These are phyloP conservation scores for Fusarium marasasianum DNA, from an alignment of 2,329 filamentous ascomycete genomes.

Conservation along the genomic window DNA sequence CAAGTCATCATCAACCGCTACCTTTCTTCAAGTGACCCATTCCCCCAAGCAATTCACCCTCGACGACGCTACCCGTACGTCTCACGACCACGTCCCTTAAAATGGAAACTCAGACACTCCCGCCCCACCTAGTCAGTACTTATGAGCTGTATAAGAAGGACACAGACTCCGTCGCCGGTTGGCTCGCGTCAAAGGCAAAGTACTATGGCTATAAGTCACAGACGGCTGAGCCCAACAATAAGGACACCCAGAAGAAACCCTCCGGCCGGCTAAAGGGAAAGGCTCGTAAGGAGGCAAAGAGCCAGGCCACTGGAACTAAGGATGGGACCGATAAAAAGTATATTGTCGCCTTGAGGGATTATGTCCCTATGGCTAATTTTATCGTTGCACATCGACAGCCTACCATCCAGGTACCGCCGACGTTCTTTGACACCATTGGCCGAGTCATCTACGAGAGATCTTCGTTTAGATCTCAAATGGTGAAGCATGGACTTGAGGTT, in stretches of 20 bases:
- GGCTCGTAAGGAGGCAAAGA: background rate
- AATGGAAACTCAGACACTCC: too few relatives aligned
- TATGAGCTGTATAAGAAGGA: background rate
- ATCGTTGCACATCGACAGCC: background rate
- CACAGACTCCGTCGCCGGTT: background rate
- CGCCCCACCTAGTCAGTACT: background rate
- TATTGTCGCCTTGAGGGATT: background rate
- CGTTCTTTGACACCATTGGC: background rate
- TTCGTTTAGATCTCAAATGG: background rate
- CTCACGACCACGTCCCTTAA: background rate
- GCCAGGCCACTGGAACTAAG: background rate
- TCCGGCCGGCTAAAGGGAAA: background rate
- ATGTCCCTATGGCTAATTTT: background rate
- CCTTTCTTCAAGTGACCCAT: background rate
- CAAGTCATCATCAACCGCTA: background rate
- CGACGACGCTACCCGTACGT: background rate
- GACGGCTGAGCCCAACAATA: rapidly evolving
- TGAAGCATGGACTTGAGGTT: background rate
- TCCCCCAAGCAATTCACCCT: background rate
- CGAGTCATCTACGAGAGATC: background rate
- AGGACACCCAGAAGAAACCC: background rate
- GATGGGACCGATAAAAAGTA: background rate
- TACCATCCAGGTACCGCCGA: background rate
- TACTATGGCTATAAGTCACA: background rate
- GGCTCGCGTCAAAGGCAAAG: background rate